Evolutionary conservation across 129 eudicot genomes (phyloP).

Genomic region (Ambrosia artemisiifolia): DNA sequence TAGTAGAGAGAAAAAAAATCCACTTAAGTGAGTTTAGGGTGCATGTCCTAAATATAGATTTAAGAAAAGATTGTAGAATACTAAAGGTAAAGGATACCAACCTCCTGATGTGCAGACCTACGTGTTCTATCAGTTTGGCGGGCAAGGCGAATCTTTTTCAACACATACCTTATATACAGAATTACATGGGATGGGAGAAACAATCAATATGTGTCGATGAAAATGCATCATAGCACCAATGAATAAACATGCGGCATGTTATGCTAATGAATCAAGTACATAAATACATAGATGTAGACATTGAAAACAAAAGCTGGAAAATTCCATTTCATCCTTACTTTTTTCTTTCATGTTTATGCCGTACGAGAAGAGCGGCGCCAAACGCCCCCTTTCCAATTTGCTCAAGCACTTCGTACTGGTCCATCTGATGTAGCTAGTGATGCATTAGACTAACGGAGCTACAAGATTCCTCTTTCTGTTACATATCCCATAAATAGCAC

Average conservation of each 20-base stretch:
- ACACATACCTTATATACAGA: conserved; percentile 74
- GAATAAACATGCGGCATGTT: conserved; percentile 11
- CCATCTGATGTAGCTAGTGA: conserved; percentile 59
- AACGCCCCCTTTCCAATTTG: conserved; percentile 97
- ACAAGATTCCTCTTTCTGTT: conserved; percentile 21
- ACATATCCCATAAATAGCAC: conserved; percentile 6
- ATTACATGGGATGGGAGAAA: conserved; percentile 21
- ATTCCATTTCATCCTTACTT: conserved; percentile 54
- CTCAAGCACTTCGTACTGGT: conserved; percentile 87
- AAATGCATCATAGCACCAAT: conserved; percentile 19
- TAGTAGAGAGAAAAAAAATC: not conserved
- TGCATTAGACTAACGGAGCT: conserved; percentile 20
- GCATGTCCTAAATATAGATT: conserved; percentile 2
- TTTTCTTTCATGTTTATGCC: conserved; percentile 92
- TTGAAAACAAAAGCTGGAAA: not conserved
- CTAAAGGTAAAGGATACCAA: conserved; percentile 38
- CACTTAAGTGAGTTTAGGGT: conserved; percentile 17
- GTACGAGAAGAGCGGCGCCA: conserved; percentile 90
- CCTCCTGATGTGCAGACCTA: conserved; percentile 99
- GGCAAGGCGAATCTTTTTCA: conserved; percentile 98
- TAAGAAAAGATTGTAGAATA: conserved; percentile 9
- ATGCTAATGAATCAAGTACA: conserved; percentile 13
- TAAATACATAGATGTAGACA: not conserved
- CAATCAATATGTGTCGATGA: conserved; percentile 20
- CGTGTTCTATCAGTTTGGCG: conserved; percentile 98